phyloP scores from a whole-genome alignment of 176 grass and related monocot genomes.

The Neostapfia colusana region DNA sequence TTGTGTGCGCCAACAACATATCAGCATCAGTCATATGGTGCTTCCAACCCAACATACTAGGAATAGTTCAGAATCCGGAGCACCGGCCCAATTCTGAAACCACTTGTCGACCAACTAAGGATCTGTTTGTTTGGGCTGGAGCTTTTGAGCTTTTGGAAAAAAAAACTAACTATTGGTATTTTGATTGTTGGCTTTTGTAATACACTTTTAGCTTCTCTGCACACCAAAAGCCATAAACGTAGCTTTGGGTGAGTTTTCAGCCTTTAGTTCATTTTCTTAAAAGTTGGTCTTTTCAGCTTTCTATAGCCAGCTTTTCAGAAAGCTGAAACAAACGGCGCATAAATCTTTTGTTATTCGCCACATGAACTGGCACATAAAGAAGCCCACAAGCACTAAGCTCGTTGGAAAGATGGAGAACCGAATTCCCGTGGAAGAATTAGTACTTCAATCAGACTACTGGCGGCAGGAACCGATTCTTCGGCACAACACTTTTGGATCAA shows the following conservation, averaged over 20 bases:
- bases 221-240: too few relatives aligned
- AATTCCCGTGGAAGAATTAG: not conserved
- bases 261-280: too few relatives aligned
- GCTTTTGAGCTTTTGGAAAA: too few relatives aligned
- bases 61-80: not conserved
- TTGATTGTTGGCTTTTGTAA: too few relatives aligned
- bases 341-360: not conserved
- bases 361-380: not conserved
- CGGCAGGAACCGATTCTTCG: not conserved
- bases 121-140: too few relatives aligned
- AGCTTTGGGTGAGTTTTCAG: too few relatives aligned
- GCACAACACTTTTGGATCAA: not conserved
- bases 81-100: not conserved
- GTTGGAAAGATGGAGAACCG: constrained; percentile 6
- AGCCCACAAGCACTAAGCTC: not conserved
- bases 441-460: not conserved
- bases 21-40: not conserved
- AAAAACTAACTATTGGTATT: too few relatives aligned
- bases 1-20: not conserved
- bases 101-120: not conserved
- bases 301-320: too few relatives aligned
- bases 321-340: too few relatives aligned
- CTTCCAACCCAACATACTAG: not conserved
- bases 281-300: too few relatives aligned
- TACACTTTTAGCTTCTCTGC: too few relatives aligned